Evolutionary conservation across 192 early-diverging fungal genomes (phyloP).

Genomic region (Radiomyces spectabilis): DNA sequence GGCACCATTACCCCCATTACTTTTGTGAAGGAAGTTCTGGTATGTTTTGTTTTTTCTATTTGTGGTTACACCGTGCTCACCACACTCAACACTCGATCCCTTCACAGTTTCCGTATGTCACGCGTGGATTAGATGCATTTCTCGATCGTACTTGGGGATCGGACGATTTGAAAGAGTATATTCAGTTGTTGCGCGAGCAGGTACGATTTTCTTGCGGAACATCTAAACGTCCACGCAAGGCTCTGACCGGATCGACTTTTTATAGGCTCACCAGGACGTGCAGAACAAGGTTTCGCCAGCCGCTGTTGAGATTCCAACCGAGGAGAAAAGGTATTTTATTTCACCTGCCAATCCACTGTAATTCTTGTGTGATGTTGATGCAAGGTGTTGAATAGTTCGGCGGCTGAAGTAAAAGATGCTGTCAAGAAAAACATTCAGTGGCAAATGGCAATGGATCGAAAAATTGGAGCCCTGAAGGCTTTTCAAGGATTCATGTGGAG

Average conservation of each 20-base stretch:
- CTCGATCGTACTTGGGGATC: conserved; percentile 48
- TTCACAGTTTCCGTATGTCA: conserved; percentile 80
- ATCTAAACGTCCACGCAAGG: too few relatives aligned
- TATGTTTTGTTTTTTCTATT: too few relatives aligned
- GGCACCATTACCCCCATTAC: conserved; percentile 95
- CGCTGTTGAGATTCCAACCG: conserved; percentile 35
- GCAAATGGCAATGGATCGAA: conserved; percentile 85
- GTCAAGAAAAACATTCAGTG: conserved; percentile 67
- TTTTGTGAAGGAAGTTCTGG: conserved; percentile 88
- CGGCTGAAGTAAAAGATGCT: conserved; percentile 38
- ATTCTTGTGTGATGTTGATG: too few relatives aligned
- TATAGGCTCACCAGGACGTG: conserved; percentile 40
- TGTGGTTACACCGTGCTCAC: too few relatives aligned
- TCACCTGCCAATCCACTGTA: too few relatives aligned
- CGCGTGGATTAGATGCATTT: conserved; percentile 52
- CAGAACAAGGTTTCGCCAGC: conserved; percentile 27
- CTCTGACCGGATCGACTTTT: too few relatives aligned
- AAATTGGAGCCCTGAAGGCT: conserved; percentile 82
- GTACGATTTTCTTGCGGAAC: conserved; percentile 10
- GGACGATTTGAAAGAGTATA: conserved; percentile 29
- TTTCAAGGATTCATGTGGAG: conserved; percentile 98
- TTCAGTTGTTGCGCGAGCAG: conserved; percentile 44
- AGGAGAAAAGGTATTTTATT: conserved; percentile 25
- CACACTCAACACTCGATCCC: too few relatives aligned
- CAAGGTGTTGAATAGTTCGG: background rate